A percentile compares a stretch with the other conserved stretches of the same genome.
phyloP scores from a whole-genome alignment of 2,329 filamentous ascomycete genomes.

The Pyrenochaeta sp. region DNA sequence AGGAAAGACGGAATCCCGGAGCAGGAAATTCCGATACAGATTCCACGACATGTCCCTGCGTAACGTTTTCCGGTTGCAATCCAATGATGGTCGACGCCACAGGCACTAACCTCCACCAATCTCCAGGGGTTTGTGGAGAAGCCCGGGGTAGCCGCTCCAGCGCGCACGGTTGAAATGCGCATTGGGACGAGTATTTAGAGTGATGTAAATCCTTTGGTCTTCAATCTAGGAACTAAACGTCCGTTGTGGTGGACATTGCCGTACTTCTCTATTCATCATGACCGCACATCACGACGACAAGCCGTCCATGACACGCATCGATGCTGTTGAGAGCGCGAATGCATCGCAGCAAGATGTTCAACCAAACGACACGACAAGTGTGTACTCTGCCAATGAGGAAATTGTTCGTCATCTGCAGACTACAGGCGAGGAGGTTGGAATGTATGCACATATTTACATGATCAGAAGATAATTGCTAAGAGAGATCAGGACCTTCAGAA shows the following conservation, averaged over 20 bases:
- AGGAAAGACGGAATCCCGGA: neutral
- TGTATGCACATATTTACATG: slow-evolving; percentile 7
- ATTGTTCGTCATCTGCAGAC: slow-evolving; percentile 40
- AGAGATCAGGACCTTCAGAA: slow-evolving; percentile 12
- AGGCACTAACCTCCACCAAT: slow-evolving; percentile 11
- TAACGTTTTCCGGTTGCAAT: slow-evolving; percentile 30
- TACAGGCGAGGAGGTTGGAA: slow-evolving; percentile 42
- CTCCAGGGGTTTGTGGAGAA: slow-evolving; percentile 9
- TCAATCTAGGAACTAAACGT: neutral
- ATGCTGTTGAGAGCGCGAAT: slow-evolving; percentile 25
- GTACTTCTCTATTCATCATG: slow-evolving; percentile 1
- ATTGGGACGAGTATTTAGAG: slow-evolving; percentile 7
- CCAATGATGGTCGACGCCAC: slow-evolving; percentile 19
- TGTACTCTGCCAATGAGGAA: slow-evolving; percentile 34
- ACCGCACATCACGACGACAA: slow-evolving; percentile 20
- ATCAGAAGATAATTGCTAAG: neutral
- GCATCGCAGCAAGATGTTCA: slow-evolving; percentile 15
- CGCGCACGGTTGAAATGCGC: neutral
- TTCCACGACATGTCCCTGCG: slow-evolving; percentile 8
- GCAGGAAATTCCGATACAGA: neutral
- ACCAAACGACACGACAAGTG: neutral
- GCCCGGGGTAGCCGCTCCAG: slow-evolving; percentile 4
- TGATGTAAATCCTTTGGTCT: slow-evolving; percentile 2
- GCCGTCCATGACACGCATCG: slow-evolving; percentile 20
- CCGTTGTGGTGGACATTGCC: neutral